Evolutionary conservation across 305 asterid species (phyloP), one percentile per base, ranked within the genome.

Genomic region (Euphrasia arctica): DNA sequence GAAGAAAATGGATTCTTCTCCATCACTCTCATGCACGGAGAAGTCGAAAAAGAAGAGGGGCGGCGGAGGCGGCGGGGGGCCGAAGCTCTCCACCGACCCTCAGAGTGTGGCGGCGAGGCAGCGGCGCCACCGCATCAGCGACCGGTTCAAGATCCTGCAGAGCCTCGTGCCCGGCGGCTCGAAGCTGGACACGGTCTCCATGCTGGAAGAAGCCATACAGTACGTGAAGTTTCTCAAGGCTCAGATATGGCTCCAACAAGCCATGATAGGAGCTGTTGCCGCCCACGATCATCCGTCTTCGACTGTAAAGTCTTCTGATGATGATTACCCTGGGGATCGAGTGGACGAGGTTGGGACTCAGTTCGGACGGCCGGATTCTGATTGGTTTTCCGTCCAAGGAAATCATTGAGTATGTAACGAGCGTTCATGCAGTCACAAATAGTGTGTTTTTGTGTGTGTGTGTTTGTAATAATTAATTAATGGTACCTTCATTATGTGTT

Each of bases 131-230:
- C 78, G 90, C 49, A 86, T 89, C 60, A 89, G 95, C 65, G 87
- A 89, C 65, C 51, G 90, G 63, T 84, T 86, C 87, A 86, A 84
- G 88, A 82, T 86, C 52, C 60, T 89, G 73, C 87, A 70, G 50
- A 89, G 92, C 78, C 62, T 89, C 50, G 84, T 86, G 0, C 96
- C 96, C 0, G 95, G 96, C 0, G 92, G 95, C 3, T 73, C 81
- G 7, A 89, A 81, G 45, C 68, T 86, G 92, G 96, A 89, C 45
- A 89, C 92, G 2, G 92, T 80, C 2, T 80, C 95, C 36, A 86
- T 89, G 92, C 75, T 89, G n/a, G 96, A 89, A 39, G 89, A 85
- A 66, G 95, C 95, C 49, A 89, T 86, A 66, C 83, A 81, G 64
- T 89, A 89, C 68, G 89, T 86, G 18, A 84, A 86, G 76, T 86